Evolutionary conservation across 1,284 basidiomycete species (phyloP), one percentile per base, ranked within the genome.

Genomic region (Tilletia setariae): DNA sequence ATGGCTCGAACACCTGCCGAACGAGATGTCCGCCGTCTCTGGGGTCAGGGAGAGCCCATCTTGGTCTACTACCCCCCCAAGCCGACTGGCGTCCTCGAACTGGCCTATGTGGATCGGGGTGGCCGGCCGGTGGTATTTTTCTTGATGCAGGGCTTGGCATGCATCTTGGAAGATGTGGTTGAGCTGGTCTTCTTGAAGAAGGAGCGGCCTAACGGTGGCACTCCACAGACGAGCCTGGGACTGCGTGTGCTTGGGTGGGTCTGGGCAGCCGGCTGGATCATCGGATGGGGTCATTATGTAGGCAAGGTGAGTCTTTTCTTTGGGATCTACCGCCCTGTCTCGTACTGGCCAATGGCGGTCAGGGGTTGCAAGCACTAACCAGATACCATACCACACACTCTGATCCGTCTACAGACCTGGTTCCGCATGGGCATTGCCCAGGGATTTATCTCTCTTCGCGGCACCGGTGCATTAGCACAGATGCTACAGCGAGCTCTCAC

Each of bases 1-100:
- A 53, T 73, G 63, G 35, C 51, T 6, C 68, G 56, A 13, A 61
- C 56, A 16, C 25, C 56, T 16, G 56, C 56, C 25, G 56, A 61
- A 21, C 56, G 56, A 19, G 56, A 61, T 2, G 7, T 16, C 4
- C 30, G 28, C 15, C 28, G 56, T 11, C 19, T 61, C 4, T 40
- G 28, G 19, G 56, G 56, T 6, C 56, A 13, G 25, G 56, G 56
- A 1, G 28, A 32, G 28, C 56, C 30, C 13, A 40, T 61, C 16
- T 9, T 35, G 56, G 56, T 61, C 15, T 61, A 32, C n/a, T 21
- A 40, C 7, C 30, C 30, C 19, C 30, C 56, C 11, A 30, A 30
- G 4, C 9, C 56, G 28, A 40, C 25, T 15, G 32, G 28, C 30
- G 28, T 32, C 30, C 9, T 61, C 28, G 32, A 35, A 30, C 16